phyloP scores from a whole-genome alignment of 176 grass and related monocot species.

The Bonia amplexicaulis region DNA sequence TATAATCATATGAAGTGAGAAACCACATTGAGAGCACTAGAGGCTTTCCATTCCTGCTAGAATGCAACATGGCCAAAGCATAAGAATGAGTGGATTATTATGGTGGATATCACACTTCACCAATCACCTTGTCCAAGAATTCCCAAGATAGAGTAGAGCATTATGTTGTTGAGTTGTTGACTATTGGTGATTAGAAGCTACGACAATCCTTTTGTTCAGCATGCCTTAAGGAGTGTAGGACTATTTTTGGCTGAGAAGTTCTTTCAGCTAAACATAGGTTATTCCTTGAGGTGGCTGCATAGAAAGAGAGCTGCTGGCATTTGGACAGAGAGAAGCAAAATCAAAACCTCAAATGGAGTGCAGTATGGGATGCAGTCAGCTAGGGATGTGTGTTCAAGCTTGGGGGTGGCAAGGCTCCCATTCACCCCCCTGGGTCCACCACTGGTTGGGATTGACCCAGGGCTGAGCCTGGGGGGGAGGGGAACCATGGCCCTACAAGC shows the following conservation, averaged over 20 bases:
- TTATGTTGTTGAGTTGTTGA: background rate
- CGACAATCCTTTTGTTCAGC: background rate
- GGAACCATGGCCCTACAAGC: background rate
- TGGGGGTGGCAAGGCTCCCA: too few species aligned
- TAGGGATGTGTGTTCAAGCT: too few species aligned
- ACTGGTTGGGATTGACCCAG: too few species aligned
- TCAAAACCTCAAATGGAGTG: background rate
- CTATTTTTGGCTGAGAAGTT: background rate
- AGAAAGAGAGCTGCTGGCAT: background rate
- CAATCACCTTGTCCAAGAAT: background rate
- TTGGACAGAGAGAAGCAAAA: background rate
- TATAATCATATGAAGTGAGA: background rate
- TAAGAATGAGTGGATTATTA: background rate
- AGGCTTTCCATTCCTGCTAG: background rate
- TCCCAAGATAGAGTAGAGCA: background rate
- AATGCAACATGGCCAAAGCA: background rate
- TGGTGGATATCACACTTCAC: background rate
- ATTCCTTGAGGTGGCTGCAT: background rate
- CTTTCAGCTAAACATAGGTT: background rate
- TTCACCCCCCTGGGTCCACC: too few species aligned
- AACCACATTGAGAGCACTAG: background rate
- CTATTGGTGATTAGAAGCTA: background rate
- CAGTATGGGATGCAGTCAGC: background rate
- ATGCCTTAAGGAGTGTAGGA: background rate
- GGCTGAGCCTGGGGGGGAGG: background rate